Evolutionary conservation across 2,329 filamentous ascomycete genomes (phyloP).

Genomic region (Fusarium vanettenii): DNA sequence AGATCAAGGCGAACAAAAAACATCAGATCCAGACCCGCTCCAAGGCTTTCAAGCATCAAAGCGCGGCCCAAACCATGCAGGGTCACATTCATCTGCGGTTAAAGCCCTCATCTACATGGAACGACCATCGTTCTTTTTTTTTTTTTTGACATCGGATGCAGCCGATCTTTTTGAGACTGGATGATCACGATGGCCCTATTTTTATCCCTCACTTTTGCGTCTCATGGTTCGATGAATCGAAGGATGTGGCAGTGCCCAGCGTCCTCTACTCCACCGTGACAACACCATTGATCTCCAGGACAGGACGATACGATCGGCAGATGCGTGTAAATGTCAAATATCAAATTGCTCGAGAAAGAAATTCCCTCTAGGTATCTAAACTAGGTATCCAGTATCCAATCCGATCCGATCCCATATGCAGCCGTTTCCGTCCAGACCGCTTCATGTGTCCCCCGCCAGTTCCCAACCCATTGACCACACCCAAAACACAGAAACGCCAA

Average conservation of each 20-base stretch:
- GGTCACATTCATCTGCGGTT: not conserved
- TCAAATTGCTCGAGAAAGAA: not conserved
- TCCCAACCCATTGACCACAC: slow-evolving; percentile 20
- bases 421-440: slow-evolving; percentile 27
- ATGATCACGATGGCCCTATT: not conserved
- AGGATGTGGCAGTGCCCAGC: not conserved
- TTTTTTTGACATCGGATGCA: not conserved
- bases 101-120: not conserved
- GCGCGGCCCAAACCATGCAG: not conserved
- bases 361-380: slow-evolving; percentile 3
- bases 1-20: not conserved
- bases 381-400: not conserved
- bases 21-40: not conserved
- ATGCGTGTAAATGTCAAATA: not conserved
- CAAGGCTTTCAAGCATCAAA: not conserved
- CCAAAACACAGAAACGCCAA: slow-evolving; percentile 23
- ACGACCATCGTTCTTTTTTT: not conserved
- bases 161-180: not conserved
- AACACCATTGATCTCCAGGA: not conserved
- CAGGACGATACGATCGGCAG: not conserved
- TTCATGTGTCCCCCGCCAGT: slow-evolving; percentile 21
- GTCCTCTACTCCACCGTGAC: not conserved
- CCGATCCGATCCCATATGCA: slow-evolving; percentile 4
- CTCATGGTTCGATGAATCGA: not conserved
- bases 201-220: not conserved